phyloP scores from a whole-genome alignment of 2,329 filamentous ascomycete genomes.

The Pestalotiopsis sp. region DNA sequence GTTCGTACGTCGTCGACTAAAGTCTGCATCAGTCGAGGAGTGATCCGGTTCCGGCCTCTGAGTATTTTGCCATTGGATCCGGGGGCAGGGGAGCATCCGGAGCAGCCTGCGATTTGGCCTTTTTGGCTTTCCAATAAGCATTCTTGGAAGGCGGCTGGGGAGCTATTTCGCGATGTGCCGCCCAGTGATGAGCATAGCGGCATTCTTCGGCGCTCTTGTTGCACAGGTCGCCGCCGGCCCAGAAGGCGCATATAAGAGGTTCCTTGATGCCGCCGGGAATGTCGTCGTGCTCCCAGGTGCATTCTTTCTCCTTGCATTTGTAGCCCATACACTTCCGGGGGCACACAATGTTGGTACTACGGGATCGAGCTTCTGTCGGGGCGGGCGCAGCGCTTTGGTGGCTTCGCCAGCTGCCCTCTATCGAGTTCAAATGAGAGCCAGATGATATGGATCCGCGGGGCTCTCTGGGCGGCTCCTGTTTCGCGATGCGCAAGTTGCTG shows the following conservation, averaged over 20 bases:
- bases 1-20: background rate
- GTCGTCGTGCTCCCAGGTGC: conserved; percentile 19
- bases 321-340: conserved; percentile 25
- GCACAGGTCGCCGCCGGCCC: conserved; percentile 21
- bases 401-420: background rate
- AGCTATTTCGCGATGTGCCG: conserved; percentile 4
- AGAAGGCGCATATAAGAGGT: conserved; percentile 26
- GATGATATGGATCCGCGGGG: background rate
- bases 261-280: conserved; percentile 18
- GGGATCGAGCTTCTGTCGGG: background rate
- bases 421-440: background rate
- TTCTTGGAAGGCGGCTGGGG: conserved; percentile 5
- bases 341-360: conserved; percentile 19
- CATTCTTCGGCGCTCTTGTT: conserved; percentile 18
- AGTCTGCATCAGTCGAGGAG: background rate
- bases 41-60: background rate
- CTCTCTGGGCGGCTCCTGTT: background rate
- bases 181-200: conserved; percentile 22
- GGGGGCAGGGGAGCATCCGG: background rate
- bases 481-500: background rate
- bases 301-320: conserved; percentile 19
- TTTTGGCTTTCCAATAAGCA: background rate
- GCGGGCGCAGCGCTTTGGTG: background rate
- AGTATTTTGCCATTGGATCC: background rate
- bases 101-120: background rate